phyloP scores from a whole-genome alignment of 2,329 filamentous ascomycete genomes.

The Colletotrichum shisoi region DNA sequence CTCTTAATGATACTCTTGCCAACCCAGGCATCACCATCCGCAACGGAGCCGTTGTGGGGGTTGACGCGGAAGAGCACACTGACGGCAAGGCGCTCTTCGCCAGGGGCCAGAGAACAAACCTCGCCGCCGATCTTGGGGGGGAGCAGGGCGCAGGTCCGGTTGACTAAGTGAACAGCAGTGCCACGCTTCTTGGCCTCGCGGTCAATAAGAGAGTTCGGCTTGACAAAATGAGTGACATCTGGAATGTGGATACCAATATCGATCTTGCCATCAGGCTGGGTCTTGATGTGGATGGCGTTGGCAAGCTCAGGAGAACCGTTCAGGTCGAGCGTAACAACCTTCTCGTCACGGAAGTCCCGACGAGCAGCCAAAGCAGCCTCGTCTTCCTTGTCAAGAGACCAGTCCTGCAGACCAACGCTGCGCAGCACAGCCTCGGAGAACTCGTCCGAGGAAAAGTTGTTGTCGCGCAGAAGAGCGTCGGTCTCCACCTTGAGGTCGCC shows the following conservation, averaged over 20 bases:
- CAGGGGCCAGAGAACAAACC: conserved; percentile 84
- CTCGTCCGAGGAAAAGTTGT: conserved; percentile 97
- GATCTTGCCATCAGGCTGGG: conserved; percentile 80
- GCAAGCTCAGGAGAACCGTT: conserved; percentile 88
- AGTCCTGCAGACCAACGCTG: conserved; percentile 90
- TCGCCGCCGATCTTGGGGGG: conserved; percentile 85
- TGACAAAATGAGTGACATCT: conserved; percentile 96
- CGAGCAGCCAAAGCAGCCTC: conserved; percentile 76
- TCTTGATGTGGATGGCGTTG: conserved; percentile 91
- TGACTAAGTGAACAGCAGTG: conserved; percentile 92
- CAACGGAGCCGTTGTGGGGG: conserved; percentile 76
- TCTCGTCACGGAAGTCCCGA: conserved; percentile 88
- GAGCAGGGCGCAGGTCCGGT: conserved; percentile 85
- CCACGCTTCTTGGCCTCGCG: conserved; percentile 98
- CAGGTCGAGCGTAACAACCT: conserved; percentile 90
- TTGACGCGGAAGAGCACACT: conserved; percentile 94
- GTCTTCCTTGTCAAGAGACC: conserved; percentile 84
- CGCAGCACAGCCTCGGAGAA: conserved; percentile 96
- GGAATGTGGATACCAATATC: conserved; percentile 96
- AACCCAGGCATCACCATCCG: conserved; percentile 90
- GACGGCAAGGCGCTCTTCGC: conserved; percentile 88
- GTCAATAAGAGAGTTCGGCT: conserved; percentile 92
- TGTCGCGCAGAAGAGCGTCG: conserved; percentile 93
- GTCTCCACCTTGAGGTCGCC: conserved; percentile 97
- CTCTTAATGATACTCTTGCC: conserved; percentile 95